A percentile compares a stretch with the other conserved stretches of the same genome.
Conservation (phyloP, 2,329 filamentous ascomycete genomes). For the Verticillium albo-atrum region DNA sequence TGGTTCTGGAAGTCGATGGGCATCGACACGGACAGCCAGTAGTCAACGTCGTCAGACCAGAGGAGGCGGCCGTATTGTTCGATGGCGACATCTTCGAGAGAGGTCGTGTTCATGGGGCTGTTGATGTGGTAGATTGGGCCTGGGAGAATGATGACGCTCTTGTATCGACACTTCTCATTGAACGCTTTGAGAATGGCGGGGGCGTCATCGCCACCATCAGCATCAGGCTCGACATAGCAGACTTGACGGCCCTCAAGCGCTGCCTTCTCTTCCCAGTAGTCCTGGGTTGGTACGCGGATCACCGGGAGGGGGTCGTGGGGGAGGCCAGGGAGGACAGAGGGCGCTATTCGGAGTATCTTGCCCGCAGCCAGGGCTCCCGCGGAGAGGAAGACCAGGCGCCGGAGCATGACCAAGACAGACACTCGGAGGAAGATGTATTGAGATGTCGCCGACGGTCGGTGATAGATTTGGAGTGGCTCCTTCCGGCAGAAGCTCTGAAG, state of each 20-base stretch:
- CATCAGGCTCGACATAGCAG: conserved; percentile 21
- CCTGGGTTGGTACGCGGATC: neutral
- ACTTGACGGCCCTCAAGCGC: conserved; percentile 21
- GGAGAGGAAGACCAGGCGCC: neutral
- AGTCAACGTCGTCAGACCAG: conserved; percentile 41
- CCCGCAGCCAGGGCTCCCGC: neutral
- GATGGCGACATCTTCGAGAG: conserved; percentile 33
- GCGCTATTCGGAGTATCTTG: neutral
- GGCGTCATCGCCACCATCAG: conserved; percentile 23
- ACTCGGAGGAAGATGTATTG: no score
- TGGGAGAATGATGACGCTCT: conserved; percentile 25
- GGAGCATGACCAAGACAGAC: neutral
- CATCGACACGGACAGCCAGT: conserved; percentile 48
- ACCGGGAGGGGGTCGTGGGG: neutral
- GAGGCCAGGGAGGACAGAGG: neutral
- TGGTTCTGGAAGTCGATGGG: conserved; percentile 52
- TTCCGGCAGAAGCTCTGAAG: neutral
- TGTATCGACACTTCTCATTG: conserved; percentile 21
- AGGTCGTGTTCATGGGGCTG: conserved; percentile 26
- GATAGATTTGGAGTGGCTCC: no score
- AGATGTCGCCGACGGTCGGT: no score
- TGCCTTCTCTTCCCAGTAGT: conserved; percentile 29
- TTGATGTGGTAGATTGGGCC: conserved; percentile 28
- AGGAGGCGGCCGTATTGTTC: conserved; percentile 33
- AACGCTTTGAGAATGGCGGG: conserved; percentile 24